A percentile compares a stretch with the other conserved stretches of the same genome.
These are phyloP conservation scores for Neofusicoccum sp. DNA, from an alignment of 2,329 filamentous ascomycete genomes.

Conservation along the genomic window DNA sequence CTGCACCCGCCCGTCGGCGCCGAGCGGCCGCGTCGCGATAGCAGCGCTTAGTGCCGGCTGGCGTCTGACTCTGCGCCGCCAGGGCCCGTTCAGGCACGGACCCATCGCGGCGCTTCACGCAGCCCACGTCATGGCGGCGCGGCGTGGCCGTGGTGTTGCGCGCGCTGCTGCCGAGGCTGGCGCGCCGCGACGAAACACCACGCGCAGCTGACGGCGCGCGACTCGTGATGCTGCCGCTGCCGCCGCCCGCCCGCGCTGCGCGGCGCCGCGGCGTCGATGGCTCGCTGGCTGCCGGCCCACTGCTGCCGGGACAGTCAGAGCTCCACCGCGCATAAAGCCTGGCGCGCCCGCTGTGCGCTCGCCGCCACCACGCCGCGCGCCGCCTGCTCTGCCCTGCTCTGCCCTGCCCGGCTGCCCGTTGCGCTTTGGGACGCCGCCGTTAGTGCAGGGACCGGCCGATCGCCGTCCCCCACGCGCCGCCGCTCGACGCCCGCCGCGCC, in stretches of 20 bases:
- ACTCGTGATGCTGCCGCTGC: conserved; percentile 3
- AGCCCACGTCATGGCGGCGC: background rate
- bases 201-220: background rate
- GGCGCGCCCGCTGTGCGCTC: background rate
- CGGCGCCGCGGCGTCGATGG: no score
- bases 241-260: no score
- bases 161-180: conserved; percentile 7
- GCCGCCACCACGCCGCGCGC: no score
- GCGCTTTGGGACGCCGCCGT: background rate
- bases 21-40: background rate
- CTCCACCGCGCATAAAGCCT: background rate
- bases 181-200: background rate
- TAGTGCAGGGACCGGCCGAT: background rate
- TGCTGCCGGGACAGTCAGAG: background rate
- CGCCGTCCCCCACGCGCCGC: conserved; percentile 2
- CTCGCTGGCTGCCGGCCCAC: no score
- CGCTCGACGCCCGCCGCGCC: background rate
- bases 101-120: background rate
- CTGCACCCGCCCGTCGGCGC: background rate
- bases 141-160: background rate
- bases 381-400: no score
- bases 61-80: background rate
- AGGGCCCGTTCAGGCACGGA: background rate
- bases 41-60: conserved; percentile 8
- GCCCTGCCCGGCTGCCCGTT: background rate